These are phyloP conservation scores for Neurospora sp. DNA, from an alignment of 495 filamentous ascomycete genomes.

Conservation along the genomic window DNA sequence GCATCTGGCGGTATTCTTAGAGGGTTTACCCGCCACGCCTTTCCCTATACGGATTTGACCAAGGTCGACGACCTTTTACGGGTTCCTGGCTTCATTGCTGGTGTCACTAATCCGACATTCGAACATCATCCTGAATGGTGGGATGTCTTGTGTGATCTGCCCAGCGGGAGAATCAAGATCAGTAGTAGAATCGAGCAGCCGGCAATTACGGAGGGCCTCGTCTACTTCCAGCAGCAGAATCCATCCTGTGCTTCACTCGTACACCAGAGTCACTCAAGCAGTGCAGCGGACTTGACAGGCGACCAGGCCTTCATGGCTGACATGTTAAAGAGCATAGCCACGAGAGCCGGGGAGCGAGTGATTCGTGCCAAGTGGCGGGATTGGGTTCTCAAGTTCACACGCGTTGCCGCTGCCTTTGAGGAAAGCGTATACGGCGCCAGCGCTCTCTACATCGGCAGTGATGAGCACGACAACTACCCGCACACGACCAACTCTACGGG, in stretches of 20 bases:
- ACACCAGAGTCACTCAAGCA: conserved; percentile 23
- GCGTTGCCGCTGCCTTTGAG: conserved; percentile 88
- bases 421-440: conserved; percentile 87
- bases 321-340: conserved; percentile 68
- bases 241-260: conserved; percentile 41
- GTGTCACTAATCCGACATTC: conserved; percentile 95
- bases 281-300: conserved; percentile 60
- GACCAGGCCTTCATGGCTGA: conserved; percentile 84
- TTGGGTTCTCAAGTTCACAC: conserved; percentile 83
- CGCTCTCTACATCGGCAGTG: conserved; percentile 77
- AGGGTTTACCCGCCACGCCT: conserved; percentile 95
- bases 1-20: conserved; percentile 89
- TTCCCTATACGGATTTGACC: conserved; percentile 95
- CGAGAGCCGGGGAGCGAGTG: conserved; percentile 80
- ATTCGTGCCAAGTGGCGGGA: conserved; percentile 84
- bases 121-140: conserved; percentile 95
- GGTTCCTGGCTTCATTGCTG: conserved; percentile 95
- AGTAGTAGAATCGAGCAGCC: conserved; percentile 69
- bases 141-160: conserved; percentile 92
- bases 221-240: conserved; percentile 78
- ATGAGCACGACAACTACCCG: conserved; percentile 43
- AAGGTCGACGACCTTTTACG: conserved; percentile 95
- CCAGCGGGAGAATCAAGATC: conserved; percentile 88
- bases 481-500: conserved; percentile 37
- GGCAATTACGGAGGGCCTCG: conserved; percentile 66